Conservation (phyloP, 2,329 filamentous ascomycete genomes). For the Pseudogymnoascus sp. region DNA sequence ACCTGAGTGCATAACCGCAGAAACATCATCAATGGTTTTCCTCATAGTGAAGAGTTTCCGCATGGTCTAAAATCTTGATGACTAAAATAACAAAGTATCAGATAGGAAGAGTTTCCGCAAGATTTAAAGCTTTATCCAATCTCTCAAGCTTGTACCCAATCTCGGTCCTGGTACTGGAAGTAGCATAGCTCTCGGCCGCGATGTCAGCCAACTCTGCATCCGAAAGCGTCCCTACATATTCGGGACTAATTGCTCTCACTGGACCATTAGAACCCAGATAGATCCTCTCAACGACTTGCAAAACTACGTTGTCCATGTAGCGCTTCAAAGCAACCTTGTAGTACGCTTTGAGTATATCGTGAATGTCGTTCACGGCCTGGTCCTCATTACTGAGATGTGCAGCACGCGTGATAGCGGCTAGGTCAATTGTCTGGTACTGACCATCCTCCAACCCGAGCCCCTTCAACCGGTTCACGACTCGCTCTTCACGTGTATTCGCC, state of each 20-base stretch:
- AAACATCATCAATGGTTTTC: too few relatives aligned
- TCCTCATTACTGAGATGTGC: too few relatives aligned
- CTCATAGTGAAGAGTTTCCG: too few relatives aligned
- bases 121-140: not conserved
- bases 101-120: not conserved
- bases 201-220: constrained; percentile 54
- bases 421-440: too few relatives aligned
- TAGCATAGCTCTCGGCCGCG: not conserved
- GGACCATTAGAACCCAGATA: constrained; percentile 5
- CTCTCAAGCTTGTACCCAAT: not conserved
- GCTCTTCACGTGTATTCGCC: not conserved
- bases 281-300: constrained; percentile 3
- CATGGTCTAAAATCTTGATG: too few relatives aligned
- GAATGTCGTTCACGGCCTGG: too few relatives aligned
- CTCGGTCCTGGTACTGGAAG: not conserved
- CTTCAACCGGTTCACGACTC: not conserved
- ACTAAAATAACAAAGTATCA: not conserved
- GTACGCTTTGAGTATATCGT: too few relatives aligned
- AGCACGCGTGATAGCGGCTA: too few relatives aligned
- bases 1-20: too few relatives aligned
- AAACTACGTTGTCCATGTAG: not conserved
- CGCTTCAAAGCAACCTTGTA: not conserved
- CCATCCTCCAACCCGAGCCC: not conserved
- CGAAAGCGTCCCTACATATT: constrained; percentile 39
- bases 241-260: not conserved